Conservation (phyloP, 2,329 filamentous ascomycete species). For the Penicillium crustosum region DNA sequence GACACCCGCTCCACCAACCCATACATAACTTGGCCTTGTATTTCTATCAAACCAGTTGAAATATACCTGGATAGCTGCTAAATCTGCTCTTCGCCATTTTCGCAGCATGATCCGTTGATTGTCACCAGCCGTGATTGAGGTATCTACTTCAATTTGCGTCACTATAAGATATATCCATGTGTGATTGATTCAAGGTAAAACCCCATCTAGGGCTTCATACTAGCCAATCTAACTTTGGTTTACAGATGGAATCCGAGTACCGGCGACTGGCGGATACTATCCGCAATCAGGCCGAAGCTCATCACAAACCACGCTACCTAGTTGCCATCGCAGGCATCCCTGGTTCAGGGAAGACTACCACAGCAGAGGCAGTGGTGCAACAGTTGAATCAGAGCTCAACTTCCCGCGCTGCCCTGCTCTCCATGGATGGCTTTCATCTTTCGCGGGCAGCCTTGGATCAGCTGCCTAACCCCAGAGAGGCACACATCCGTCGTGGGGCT, state of each 20-base stretch:
- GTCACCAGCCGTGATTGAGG: conserved; percentile 1
- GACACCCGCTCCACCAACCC: conserved; percentile 15
- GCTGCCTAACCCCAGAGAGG: conserved; percentile 35
- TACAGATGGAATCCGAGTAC: conserved; percentile 29
- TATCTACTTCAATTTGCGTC: background rate
- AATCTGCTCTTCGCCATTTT: background rate
- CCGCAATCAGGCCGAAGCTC: conserved; percentile 15
- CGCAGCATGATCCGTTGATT: conserved; percentile 10
- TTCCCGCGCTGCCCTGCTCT: conserved; percentile 24
- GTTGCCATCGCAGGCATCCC: conserved; percentile 35
- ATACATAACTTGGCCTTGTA: conserved; percentile 12
- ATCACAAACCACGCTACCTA: conserved; percentile 22
- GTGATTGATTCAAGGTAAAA: conserved; percentile 7
- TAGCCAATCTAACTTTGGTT: background rate
- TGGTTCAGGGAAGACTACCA: conserved; percentile 39
- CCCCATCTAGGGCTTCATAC: background rate
- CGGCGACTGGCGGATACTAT: conserved; percentile 20
- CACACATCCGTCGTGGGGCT: conserved; percentile 38
- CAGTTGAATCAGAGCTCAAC: conserved; percentile 23
- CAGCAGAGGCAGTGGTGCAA: conserved; percentile 29
- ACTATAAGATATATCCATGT: background rate
- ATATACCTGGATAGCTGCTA: background rate
- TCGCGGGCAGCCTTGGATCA: conserved; percentile 30
- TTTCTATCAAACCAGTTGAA: no score
- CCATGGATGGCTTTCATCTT: conserved; percentile 44